Percentiles rank a stretch among this genome's conserved stretches.
Conservation (phyloP, 768 basidiomycete species). For the Lentinus brumalis region DNA sequence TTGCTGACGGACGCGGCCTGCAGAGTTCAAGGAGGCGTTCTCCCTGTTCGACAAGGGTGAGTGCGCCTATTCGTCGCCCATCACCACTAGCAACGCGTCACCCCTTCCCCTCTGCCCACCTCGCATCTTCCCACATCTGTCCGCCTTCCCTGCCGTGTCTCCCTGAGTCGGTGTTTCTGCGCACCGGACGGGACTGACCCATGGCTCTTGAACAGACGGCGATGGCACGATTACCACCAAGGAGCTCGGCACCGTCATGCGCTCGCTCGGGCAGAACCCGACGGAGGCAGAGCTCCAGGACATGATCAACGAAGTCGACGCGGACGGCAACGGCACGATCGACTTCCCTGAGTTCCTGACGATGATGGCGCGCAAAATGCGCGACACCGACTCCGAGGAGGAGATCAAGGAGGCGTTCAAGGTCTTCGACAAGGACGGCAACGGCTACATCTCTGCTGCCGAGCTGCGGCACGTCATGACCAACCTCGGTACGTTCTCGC, state of each 20-base stretch:
- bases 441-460: slow-evolving; percentile 83
- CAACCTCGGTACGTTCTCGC: slow-evolving; percentile 65
- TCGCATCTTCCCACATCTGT: background rate
- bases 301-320: slow-evolving; percentile 95
- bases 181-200: background rate
- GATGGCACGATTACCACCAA: slow-evolving; percentile 92
- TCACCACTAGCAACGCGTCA: slow-evolving; percentile 5
- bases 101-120: slow-evolving; percentile 1
- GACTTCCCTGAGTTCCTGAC: slow-evolving; percentile 81
- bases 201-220: slow-evolving; percentile 55
- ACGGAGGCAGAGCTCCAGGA: slow-evolving; percentile 90
- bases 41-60: slow-evolving; percentile 95
- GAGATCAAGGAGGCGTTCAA: slow-evolving; percentile 97
- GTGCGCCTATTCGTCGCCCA: slow-evolving; percentile 26
- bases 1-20: slow-evolving; percentile 4
- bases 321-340: slow-evolving; percentile 86
- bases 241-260: slow-evolving; percentile 93
- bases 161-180: background rate
- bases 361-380: slow-evolving; percentile 88
- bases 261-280: slow-evolving; percentile 90
- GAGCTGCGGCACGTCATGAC: slow-evolving; percentile 93
- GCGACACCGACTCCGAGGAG: slow-evolving; percentile 89
- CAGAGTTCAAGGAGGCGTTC: slow-evolving; percentile 99
- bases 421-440: slow-evolving; percentile 95
- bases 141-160: slow-evolving; percentile 6